phyloP scores from a whole-genome alignment of 805 yeast genomes.

The Barnettozyma populi region DNA sequence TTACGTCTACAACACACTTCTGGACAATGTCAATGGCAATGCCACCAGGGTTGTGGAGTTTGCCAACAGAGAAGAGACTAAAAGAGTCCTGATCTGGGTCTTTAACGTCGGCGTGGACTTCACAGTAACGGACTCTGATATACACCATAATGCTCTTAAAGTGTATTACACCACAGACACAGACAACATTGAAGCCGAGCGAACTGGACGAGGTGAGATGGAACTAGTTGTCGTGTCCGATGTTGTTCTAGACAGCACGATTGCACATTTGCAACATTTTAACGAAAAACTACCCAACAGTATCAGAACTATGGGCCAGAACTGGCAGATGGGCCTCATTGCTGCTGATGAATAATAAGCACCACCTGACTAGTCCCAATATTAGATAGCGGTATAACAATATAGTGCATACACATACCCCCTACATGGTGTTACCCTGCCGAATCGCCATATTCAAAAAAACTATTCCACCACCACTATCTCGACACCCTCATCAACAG shows the following conservation, averaged over 20 bases:
- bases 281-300: slow-evolving; percentile 32
- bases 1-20: slow-evolving; percentile 33
- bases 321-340: slow-evolving; percentile 18
- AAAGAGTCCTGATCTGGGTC: slow-evolving; percentile 39
- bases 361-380: no score
- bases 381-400: no score
- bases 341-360: slow-evolving; percentile 3
- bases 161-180: slow-evolving; percentile 37
- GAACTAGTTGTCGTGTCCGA: slow-evolving; percentile 33
- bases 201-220: slow-evolving; percentile 33
- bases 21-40: slow-evolving; percentile 38
- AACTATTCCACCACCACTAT: background rate
- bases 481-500: background rate
- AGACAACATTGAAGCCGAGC: slow-evolving; percentile 23
- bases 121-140: slow-evolving; percentile 5
- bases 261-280: slow-evolving; percentile 21
- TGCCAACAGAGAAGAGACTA: slow-evolving; percentile 14
- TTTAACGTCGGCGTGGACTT: slow-evolving; percentile 38
- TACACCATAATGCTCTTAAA: slow-evolving; percentile 34
- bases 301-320: slow-evolving; percentile 14
- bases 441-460: background rate
- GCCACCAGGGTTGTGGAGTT: slow-evolving; percentile 35
- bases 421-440: no score
- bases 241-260: slow-evolving; percentile 28
- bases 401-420: no score